Base-by-base conservation (phyloP, 2,329 filamentous ascomycete genomes). In the Pleurostoma richardsiae region DNA sequence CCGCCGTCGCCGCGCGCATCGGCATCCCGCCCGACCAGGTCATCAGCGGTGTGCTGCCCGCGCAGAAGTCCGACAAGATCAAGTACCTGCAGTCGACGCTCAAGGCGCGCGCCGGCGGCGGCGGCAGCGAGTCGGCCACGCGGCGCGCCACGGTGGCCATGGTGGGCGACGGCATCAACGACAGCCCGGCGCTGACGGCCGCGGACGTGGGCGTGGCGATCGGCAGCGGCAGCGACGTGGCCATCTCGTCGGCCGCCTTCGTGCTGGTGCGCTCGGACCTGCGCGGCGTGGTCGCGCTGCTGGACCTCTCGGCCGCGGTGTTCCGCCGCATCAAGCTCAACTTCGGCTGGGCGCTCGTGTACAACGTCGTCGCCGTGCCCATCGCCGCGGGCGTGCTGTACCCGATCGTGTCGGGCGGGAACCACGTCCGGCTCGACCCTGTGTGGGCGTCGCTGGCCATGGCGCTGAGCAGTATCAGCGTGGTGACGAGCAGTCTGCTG, bases 361-460 rank as follows among this genome's bases (percentile, higher is more conserved):
- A 95, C 70, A 95, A 95, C 61, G 54, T 87, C 39, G 63, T 87
- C 43, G 85, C 88, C 6, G 76, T 95, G 49, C 90, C 90, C 1
- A 76, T 95, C 47, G 89, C 90, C 0, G 90, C 90, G 0, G 90
- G 90, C 2, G 86, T 85, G 36, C 70, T 95, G 49, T 95, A 88
- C 63, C 69, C 77, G 3, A 53, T 84, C 41, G 61, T 57, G 45
- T 73, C 72, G 4, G 58, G 61, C 2, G 76, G 73, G 2, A 61
- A 62, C 30, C 85, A 86, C 60, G 66, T 90, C 26, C 70, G 79
- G 50, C 67, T 91, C 41, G 84, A 88, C 62, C 87, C 87, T 0
- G 87, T 88, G 2, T 96, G 91, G 91, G 92, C 91, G 4, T 86
- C 84, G 54, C 67, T 96, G 62, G 91, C 91, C 1, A 97, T 96